These are phyloP conservation scores for Rhodotorula paludigena DNA, from an alignment of 768 basidiomycete genomes.

Conservation along the genomic window DNA sequence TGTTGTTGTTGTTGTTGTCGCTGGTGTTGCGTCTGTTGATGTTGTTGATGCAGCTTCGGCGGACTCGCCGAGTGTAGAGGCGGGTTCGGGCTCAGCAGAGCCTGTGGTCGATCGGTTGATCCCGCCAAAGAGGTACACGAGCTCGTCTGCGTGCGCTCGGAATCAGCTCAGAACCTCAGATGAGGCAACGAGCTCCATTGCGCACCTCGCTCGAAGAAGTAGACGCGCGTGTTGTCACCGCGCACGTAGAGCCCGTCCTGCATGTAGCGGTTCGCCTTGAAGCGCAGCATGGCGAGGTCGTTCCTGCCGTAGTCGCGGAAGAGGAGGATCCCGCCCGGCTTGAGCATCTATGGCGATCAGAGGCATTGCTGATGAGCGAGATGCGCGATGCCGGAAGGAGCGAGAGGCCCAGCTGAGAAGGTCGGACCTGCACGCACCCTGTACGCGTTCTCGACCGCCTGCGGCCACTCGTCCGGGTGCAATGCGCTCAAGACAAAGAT, in stretches of 20 bases:
- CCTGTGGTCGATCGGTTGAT: neutral
- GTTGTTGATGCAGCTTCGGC: neutral
- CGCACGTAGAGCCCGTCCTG: slow-evolving; percentile 92
- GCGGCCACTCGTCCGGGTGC: slow-evolving; percentile 85
- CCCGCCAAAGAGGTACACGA: slow-evolving; percentile 64
- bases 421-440: slow-evolving; percentile 54
- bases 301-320: slow-evolving; percentile 92
- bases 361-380: neutral
- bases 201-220: slow-evolving; percentile 85
- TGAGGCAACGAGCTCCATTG: neutral
- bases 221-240: slow-evolving; percentile 94
- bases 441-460: slow-evolving; percentile 73
- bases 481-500: slow-evolving; percentile 91
- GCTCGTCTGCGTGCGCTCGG: slow-evolving; percentile 18
- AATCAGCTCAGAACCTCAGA: neutral
- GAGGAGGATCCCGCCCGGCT: slow-evolving; percentile 76
- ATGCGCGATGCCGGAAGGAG: no score
- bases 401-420: slow-evolving; percentile 26
- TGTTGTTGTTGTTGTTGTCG: neutral
- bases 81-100: neutral
- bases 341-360: slow-evolving; percentile 73
- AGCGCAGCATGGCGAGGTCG: slow-evolving; percentile 89
- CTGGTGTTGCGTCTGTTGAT: neutral
- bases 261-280: slow-evolving; percentile 71
- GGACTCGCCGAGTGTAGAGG: neutral